Percentiles rank a stretch among this genome's conserved stretches.
Conservation (phyloP, 495 filamentous ascomycete genomes). For the Talaromyces liani region DNA sequence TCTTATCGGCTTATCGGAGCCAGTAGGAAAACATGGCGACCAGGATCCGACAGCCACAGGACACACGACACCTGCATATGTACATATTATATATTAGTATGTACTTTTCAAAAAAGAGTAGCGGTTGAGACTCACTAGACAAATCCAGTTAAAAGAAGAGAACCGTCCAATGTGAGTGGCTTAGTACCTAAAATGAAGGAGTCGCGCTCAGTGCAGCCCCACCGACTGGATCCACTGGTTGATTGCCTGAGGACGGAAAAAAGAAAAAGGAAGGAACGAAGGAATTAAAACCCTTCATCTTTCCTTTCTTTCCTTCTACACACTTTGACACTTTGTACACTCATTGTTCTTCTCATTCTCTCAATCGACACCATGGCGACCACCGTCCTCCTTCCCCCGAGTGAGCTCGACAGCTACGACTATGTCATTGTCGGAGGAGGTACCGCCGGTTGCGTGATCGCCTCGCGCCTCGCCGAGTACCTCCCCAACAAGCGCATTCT, state of each 20-base stretch:
- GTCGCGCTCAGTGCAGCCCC: neutral
- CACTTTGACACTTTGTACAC: neutral
- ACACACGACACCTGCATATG: neutral
- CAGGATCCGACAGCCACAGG: neutral
- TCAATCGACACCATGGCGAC: conserved; percentile 38
- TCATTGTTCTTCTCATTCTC: neutral
- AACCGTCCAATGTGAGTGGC: neutral
- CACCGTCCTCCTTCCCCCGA: conserved; percentile 50
- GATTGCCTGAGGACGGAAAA: neutral
- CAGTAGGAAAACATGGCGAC: conserved; percentile 4
- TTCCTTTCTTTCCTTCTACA: too few relatives aligned
- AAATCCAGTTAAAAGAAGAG: neutral
- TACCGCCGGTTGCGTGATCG: conserved; percentile 83
- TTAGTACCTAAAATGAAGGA: neutral
- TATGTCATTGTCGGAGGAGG: conserved; percentile 83
- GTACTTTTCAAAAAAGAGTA: too few relatives aligned
- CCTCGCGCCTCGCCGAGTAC: conserved; percentile 59
- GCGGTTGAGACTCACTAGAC: neutral
- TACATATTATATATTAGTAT: neutral
- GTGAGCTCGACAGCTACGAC: conserved; percentile 64
- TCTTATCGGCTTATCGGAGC: neutral
- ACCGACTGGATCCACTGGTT: neutral
- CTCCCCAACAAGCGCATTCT: conserved; percentile 58
- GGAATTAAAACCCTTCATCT: neutral
- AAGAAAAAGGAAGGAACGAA: neutral